Percentiles rank a stretch among this genome's conserved stretches.
phyloP scores from a whole-genome alignment of 2,329 filamentous ascomycete genomes.

The Akanthomyces dipterigenus region DNA sequence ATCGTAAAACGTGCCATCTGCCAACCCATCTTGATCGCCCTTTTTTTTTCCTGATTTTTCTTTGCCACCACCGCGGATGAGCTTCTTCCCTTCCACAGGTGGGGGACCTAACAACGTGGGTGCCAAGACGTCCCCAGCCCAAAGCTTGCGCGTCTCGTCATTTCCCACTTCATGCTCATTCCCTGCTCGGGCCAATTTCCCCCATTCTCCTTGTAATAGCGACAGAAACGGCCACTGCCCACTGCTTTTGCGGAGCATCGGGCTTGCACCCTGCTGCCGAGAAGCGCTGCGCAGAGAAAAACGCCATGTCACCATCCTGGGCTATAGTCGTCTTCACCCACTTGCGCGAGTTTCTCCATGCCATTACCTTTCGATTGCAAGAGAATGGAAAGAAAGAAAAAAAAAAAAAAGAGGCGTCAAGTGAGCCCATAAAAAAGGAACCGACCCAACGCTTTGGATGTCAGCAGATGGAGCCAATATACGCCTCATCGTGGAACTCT shows the following conservation, averaged over 20 bases:
- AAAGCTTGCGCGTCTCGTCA: neutral
- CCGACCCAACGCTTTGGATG: neutral
- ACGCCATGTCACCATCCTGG: neutral
- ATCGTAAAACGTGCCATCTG: neutral
- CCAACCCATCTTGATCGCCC: neutral
- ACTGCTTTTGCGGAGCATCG: neutral
- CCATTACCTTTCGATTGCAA: no score
- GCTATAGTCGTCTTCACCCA: neutral
- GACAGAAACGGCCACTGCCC: no score
- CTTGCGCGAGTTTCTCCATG: no score
- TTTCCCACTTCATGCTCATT: neutral
- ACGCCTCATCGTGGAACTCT: constrained; percentile 4
- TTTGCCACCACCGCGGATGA: neutral
- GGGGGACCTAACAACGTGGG: neutral
- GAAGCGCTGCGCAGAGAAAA: neutral
- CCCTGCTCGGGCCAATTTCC: no score
- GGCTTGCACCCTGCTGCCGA: neutral
- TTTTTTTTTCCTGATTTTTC: neutral
- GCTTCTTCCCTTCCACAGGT: neutral
- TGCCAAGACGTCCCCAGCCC: no score
- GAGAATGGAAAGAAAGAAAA: no score
- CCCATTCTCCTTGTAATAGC: no score
- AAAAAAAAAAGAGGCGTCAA: neutral
- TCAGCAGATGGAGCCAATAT: neutral
- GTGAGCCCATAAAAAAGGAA: neutral